Evolutionary conservation across 129 eudicot genomes (phyloP), one percentile per base, ranked within the genome.

Genomic region (Saposhnikovia divaricata): DNA sequence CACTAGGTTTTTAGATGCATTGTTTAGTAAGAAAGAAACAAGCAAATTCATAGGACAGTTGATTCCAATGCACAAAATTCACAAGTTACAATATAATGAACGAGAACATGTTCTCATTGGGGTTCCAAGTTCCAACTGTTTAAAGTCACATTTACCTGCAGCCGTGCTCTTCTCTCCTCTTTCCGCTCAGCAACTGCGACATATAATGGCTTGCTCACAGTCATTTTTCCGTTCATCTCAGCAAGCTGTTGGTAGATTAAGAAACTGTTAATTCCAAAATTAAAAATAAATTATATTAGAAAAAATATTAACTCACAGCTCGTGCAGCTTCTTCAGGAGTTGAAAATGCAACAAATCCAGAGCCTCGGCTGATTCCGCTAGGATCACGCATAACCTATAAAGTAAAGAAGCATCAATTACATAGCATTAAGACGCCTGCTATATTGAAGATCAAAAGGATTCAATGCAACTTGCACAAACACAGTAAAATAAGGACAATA

Each of bases 161-260:
- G 81, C 87, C 87, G 90, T 42, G 94, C 92, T 72, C 88, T 89
- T 84, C 97, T 83, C 79, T 92, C 97, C 80, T 92, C 97, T 77
- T 92, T 92, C 25, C 91, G 89, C 74, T 91, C 93, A 40, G 97
- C 97, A 75, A 87, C 84, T 9, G 97, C 97, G 74, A 91, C 97
- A 81, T 91, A 91, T 18, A 91, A 86, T 4, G 97, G 97, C 78
- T 91, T 91, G 93, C 91, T 91, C 42, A 88, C 83, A 42, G 90
- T 81, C 97, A 89, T 92, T 80, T 88, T 89, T 34, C 97, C 94
- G 47, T 92, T 92, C 94, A 89, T 92, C 86, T 89, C 97, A 50
- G 88, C 78, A 82, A 92, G 97, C 97, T 92, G 77, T 19, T 61
- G 69, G 69, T 61, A 48, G 15, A 42, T 21, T 23, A 80, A 27